Base-by-base conservation (phyloP, 306 rosid genomes). In the Sophora flavescens region DNA sequence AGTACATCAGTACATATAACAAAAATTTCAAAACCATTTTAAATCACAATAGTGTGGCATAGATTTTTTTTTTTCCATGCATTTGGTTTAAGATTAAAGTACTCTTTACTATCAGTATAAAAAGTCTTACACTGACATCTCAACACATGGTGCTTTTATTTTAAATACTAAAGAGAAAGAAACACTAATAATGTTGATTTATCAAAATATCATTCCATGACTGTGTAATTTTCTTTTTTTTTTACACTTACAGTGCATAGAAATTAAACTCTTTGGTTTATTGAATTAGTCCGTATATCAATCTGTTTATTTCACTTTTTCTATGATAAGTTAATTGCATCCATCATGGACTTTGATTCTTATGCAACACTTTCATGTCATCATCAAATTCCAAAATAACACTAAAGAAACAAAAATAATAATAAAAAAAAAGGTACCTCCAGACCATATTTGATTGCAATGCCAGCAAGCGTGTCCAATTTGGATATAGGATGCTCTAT, bases 401-500 rank as follows among this genome's bases (percentile, higher is more conserved):
- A 36, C 14, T 0, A 7, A 39, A 7, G 15, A 32, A 5, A 8
- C 39, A 16, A n/a, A 30, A 62, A 5, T n/a, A n/a, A n/a, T n/a
- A n/a, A n/a, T n/a, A 8, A 38, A 9, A n/a, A 30, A 62, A 6
- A 30, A 32, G 8, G 26, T 83, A 92, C 98, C 94, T 93, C 93
- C 26, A 89, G 94, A 42, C 98, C 98, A 61, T 93, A 93, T 72
- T 93, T 93, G 86, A 93, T 93, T 68, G 98, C 98, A 53, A 93
- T 78, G 53, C 96, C 95, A 60, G 91, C 96, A 10, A 93, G 88
- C 44, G 96, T 93, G 67, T 93, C 96, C 39, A 89, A 67, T 75
- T 93, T 91, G 41, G 95, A 85, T 53, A 93, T 85, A 10, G 84
- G 77, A 57, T 93, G 96, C n/a, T 87, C 77, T 45, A 89, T 89